Percentiles rank a stretch among this genome's conserved stretches.
Evolutionary conservation across 768 basidiomycete species (phyloP).

Genomic region (Tricholoma bakamatsutake): DNA sequence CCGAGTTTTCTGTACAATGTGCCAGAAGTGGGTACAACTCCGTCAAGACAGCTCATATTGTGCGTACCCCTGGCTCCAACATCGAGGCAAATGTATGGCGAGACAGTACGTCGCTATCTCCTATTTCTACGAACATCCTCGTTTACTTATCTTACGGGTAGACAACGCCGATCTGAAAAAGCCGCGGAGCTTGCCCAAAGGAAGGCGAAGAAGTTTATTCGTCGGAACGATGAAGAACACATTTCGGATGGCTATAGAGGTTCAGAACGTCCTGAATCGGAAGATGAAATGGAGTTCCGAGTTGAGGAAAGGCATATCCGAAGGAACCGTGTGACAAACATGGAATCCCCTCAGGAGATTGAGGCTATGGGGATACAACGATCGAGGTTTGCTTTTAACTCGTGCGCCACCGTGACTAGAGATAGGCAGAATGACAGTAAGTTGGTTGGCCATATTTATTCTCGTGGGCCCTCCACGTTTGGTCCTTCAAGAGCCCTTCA

Average conservation of each 20-base stretch:
- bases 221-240: constrained; percentile 21
- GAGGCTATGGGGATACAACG: background rate
- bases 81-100: constrained; percentile 67
- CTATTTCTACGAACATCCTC: background rate
- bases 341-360: background rate
- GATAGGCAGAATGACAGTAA: background rate
- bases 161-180: constrained; percentile 53
- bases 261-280: constrained; percentile 23
- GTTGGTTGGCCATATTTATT: background rate
- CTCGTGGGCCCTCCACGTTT: background rate
- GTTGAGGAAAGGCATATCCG: constrained; percentile 18
- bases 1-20: constrained; percentile 67
- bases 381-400: background rate
- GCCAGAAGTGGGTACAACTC: constrained; percentile 79
- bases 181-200: constrained; percentile 46
- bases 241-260: constrained; percentile 18
- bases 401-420: background rate
- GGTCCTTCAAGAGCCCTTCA: background rate
- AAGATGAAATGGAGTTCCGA: constrained; percentile 21
- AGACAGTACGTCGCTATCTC: constrained; percentile 45
- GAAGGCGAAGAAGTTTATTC: constrained; percentile 26
- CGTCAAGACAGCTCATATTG: constrained; percentile 75
- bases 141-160: constrained; percentile 16
- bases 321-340: constrained; percentile 9
- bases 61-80: constrained; percentile 78